Base-by-base conservation (phyloP, 2,329 filamentous ascomycete genomes). In the Metarhizium brunneum region DNA sequence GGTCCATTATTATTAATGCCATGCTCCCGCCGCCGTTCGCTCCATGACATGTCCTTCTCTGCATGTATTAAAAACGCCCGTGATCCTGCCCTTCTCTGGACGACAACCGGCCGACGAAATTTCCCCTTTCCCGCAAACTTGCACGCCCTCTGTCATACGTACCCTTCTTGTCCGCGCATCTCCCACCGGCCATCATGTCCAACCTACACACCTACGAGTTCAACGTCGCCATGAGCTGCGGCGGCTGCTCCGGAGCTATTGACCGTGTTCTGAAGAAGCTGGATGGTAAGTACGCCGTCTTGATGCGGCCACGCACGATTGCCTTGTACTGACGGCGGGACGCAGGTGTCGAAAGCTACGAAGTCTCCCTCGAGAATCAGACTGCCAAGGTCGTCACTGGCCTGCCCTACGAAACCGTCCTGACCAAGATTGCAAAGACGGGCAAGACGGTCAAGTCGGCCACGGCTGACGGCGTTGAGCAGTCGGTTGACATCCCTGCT, bases 221-320 rank as follows among this genome's bases (percentile, higher is more conserved):
- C 80, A 86, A 92, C 74, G 84, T 97, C 72, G 80, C 78, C 73
- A 99, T 99, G 94, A 88, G 79, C 80, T 99, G 94, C 77, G 84
- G 89, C 69, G 94, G 94, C 71, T 99, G 94, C 85, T 96, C 92
- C 49, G 91, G 92, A 67, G 94, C 94, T 63, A 81, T 99, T 48
- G 88, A 95, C 74, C 83, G 91, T 53, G 91, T 96, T 49, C 84
- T 99, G 61, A 92, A 89, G 78, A 96, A 90, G 77, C 84, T 95
- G 2, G 87, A 95, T 20, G 91, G 92, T 95, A 69, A 61, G 82
- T 73, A 4, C 1, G 47, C 32, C 38, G 4, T 42, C 40, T 42
- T 25, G 25, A 25, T 25, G 25, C 25, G 25, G 25, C 25, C 25
- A 4, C 25, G 25, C 25, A 25, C 4, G 25, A 25, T 25, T 25